phyloP scores from a whole-genome alignment of 345 rosid species.

The thale cress (Arabidopsis thaliana) region DNA sequence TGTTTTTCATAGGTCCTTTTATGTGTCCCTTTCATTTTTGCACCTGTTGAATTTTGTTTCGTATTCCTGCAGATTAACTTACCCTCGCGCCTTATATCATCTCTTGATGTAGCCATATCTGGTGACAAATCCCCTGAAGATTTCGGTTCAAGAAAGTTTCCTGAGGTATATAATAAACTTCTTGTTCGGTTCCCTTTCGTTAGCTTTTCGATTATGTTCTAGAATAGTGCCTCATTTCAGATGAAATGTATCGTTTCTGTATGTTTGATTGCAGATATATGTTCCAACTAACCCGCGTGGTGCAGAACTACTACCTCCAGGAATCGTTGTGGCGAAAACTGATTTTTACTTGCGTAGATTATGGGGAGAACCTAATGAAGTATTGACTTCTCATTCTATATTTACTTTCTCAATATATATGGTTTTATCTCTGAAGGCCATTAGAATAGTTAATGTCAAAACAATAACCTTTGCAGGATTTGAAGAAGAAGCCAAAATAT shows the following conservation, averaged over 20 bases:
- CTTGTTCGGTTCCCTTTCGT: no score
- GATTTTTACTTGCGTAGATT: constrained; percentile 83
- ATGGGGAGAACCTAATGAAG: constrained; percentile 97
- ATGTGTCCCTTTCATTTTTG: background rate
- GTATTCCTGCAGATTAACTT: constrained; percentile 61
- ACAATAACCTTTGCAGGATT: constrained; percentile 58
- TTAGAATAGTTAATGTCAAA: background rate
- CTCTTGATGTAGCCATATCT: constrained; percentile 51
- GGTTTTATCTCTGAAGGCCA: background rate
- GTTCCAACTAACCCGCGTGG: constrained; percentile 90
- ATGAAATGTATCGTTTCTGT: constrained; percentile 3
- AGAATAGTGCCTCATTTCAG: background rate
- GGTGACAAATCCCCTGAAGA: constrained; percentile 46
- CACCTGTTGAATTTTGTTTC: constrained; percentile 26
- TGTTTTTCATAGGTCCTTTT: background rate
- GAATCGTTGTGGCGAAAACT: constrained; percentile 74
- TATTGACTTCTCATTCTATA: constrained; percentile 39
- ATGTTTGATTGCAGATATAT: constrained; percentile 59
- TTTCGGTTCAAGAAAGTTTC: constrained; percentile 44
- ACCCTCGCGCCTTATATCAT: constrained; percentile 54
- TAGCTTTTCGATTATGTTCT: background rate
- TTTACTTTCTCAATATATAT: background rate
- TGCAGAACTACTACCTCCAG: constrained; percentile 86
- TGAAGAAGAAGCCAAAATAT: constrained; percentile 81
- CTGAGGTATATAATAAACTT: constrained; percentile 49